These are phyloP conservation scores for Vaccinium corymbosum DNA, from an alignment of 148 eudicot species.

Conservation along the genomic window DNA sequence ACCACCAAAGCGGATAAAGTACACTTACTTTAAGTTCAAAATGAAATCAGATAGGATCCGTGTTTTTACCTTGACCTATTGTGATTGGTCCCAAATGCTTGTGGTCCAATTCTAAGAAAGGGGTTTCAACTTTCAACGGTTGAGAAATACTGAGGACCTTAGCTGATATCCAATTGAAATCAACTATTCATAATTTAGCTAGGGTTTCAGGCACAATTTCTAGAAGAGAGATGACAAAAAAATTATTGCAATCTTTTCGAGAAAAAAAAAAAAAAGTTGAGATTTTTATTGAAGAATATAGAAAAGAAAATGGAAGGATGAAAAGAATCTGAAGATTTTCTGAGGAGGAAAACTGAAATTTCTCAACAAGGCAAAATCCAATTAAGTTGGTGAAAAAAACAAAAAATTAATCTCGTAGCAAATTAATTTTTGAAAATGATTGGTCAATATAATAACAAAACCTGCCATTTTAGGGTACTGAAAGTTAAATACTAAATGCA, in stretches of 20 bases:
- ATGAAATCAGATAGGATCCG: background rate
- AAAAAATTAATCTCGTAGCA: background rate
- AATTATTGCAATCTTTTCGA: background rate
- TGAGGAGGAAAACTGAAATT: background rate
- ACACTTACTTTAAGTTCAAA: background rate
- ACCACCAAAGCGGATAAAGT: background rate
- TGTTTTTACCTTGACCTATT: background rate
- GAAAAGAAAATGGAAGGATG: background rate
- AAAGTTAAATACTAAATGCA: slow-evolving; percentile 2
- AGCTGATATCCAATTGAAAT: background rate
- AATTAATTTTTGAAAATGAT: background rate
- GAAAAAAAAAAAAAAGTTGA: too few species aligned
- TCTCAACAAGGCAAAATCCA: slow-evolving; percentile 10
- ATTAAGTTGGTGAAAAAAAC: background rate
- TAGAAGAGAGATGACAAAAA: background rate
- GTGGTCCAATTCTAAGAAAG: slow-evolving; percentile 8
- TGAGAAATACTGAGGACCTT: background rate
- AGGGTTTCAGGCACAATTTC: background rate
- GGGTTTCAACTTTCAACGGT: background rate
- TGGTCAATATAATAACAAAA: slow-evolving; percentile 10
- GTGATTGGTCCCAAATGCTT: background rate
- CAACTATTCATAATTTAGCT: background rate
- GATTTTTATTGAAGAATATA: background rate
- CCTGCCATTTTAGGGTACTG: slow-evolving; percentile 14
- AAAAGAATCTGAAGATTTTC: background rate